A percentile compares a stretch with the other conserved stretches of the same genome.
These are phyloP conservation scores for Tolypocladium ovalisporum DNA, from an alignment of 2,329 filamentous ascomycete species.

Conservation along the genomic window DNA sequence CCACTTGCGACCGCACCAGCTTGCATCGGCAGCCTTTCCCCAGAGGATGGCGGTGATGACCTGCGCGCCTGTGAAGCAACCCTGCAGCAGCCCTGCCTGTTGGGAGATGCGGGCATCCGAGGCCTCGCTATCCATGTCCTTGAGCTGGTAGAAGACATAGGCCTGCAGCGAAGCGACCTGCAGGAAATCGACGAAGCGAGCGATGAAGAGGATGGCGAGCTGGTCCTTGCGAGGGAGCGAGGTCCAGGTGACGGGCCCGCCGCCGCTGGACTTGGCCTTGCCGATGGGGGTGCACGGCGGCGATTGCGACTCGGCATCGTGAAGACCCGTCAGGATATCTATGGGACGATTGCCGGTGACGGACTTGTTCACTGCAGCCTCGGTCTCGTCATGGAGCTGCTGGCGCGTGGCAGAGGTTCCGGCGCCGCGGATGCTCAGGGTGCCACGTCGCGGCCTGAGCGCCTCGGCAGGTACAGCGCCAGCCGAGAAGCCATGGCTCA, in stretches of 20 bases:
- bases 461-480: background rate
- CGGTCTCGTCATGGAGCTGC: background rate
- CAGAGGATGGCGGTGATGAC: conserved; percentile 75
- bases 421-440: background rate
- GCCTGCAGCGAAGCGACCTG: conserved; percentile 66
- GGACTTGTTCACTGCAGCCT: background rate
- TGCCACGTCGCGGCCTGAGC: background rate
- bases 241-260: conserved; percentile 38
- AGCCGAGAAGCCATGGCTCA: background rate
- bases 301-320: background rate
- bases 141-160: conserved; percentile 85
- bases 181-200: conserved; percentile 71
- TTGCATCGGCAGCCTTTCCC: conserved; percentile 59
- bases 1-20: conserved; percentile 59
- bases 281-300: background rate
- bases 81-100: conserved; percentile 68
- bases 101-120: conserved; percentile 56
- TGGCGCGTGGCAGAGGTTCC: background rate
- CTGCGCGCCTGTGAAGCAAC: conserved; percentile 71
- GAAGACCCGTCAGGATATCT: background rate
- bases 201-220: conserved; percentile 64
- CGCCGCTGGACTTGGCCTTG: background rate
- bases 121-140: conserved; percentile 52
- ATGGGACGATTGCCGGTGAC: background rate
- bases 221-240: conserved; percentile 69